These are phyloP conservation scores for Odonthalia washingtoniensis DNA, from an alignment of 31 red algal genomes.

Conservation along the genomic window DNA sequence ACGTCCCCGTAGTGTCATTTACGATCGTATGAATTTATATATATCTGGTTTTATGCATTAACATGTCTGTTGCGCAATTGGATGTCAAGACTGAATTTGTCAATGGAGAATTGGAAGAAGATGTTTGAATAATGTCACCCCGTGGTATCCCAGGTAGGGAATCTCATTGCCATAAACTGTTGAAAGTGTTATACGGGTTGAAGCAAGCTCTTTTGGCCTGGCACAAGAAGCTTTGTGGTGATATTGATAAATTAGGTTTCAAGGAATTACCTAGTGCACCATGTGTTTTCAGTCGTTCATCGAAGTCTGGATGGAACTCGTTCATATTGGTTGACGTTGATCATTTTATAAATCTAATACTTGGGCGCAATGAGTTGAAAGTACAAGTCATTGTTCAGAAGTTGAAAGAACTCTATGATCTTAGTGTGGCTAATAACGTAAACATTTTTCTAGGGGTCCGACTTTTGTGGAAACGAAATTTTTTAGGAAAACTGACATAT, in stretches of 20 bases:
- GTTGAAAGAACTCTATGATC: slow-evolving; percentile 15
- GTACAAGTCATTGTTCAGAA: slow-evolving; percentile 8
- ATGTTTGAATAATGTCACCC: slow-evolving; percentile 20
- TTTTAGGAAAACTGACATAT: background rate
- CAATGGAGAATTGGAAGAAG: background rate
- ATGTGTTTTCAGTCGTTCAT: slow-evolving; percentile 1
- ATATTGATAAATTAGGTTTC: background rate
- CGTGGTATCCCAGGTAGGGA: slow-evolving; percentile 1
- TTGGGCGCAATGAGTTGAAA: background rate
- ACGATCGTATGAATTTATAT: background rate
- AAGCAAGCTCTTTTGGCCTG: slow-evolving; percentile 7
- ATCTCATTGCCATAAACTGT: background rate
- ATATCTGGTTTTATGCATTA: background rate
- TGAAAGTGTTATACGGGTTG: no score
- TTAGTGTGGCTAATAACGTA: slow-evolving; percentile 5
- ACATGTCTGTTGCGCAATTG: slow-evolving; percentile 20
- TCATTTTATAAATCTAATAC: background rate
- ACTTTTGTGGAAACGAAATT: background rate
- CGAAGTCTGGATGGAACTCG: background rate
- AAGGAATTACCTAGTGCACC: slow-evolving; percentile 41
- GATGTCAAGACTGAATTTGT: slow-evolving; percentile 2
- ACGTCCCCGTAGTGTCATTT: slow-evolving; percentile 22
- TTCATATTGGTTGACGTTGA: slow-evolving; percentile 24
- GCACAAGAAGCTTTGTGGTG: slow-evolving; percentile 13
- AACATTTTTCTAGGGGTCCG: slow-evolving; percentile 14